phyloP scores from a whole-genome alignment of 208 protist genomes.

The Crithidia fasciculata region DNA sequence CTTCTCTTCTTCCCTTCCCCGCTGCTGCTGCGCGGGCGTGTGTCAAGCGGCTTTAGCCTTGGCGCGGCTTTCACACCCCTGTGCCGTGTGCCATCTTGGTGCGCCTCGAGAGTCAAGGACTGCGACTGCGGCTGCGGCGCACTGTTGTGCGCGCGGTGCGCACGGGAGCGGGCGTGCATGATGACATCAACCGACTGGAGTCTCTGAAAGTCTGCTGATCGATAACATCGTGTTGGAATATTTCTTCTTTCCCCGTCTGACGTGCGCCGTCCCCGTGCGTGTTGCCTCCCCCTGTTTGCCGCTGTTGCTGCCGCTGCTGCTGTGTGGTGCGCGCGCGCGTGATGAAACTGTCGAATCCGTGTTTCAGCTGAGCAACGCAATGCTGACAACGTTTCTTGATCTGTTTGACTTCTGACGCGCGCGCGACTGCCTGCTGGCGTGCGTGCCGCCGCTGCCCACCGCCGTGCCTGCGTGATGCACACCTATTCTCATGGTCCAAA shows the following conservation, averaged over 20 bases:
- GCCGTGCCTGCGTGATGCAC: slow-evolving; percentile 20
- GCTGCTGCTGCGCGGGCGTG: not conserved
- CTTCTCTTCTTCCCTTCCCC: not conserved
- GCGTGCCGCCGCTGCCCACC: not conserved
- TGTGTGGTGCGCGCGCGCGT: slow-evolving; percentile 22
- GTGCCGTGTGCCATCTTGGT: slow-evolving; percentile 47
- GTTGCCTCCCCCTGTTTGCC: too few species aligned
- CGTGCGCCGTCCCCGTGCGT: not conserved
- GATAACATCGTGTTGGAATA: slow-evolving; percentile 32
- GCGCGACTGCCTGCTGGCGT: not conserved
- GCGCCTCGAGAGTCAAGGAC: slow-evolving; percentile 30
- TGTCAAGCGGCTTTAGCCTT: slow-evolving; percentile 45
- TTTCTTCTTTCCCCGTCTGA: slow-evolving; percentile 39
- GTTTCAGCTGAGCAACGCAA: slow-evolving; percentile 45
- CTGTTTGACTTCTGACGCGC: slow-evolving; percentile 46
- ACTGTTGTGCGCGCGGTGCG: slow-evolving; percentile 4
- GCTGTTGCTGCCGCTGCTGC: not conserved
- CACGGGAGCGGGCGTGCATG: slow-evolving; percentile 7
- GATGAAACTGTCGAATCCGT: slow-evolving; percentile 62
- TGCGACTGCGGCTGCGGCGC: not conserved
- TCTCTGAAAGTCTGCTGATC: slow-evolving; percentile 36
- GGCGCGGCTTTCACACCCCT: slow-evolving; percentile 41
- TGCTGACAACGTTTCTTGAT: slow-evolving; percentile 45
- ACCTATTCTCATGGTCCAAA: slow-evolving; percentile 21
- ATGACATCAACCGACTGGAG: slow-evolving; percentile 50